Percentiles rank a stretch among this genome's conserved stretches.
Conservation (phyloP, 2,329 filamentous ascomycete species). For the Arthroderma sp. region DNA sequence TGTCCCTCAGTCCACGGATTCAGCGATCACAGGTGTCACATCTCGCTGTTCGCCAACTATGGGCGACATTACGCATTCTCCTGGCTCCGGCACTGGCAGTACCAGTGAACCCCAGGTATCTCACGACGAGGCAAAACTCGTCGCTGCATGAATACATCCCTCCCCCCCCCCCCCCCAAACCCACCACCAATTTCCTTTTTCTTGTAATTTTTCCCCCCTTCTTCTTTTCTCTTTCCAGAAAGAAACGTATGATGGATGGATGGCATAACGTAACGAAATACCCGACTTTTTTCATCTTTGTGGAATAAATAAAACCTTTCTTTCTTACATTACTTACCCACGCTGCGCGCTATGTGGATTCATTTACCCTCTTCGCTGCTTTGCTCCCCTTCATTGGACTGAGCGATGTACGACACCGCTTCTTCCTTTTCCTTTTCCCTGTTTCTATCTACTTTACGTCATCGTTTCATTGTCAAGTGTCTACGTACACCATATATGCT, state of each 20-base stretch:
- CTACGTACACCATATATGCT: slow-evolving; percentile 1
- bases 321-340: not conserved
- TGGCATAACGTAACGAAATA: slow-evolving; percentile 4
- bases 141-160: not conserved
- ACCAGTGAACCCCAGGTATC: not conserved
- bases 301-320: slow-evolving; percentile 4
- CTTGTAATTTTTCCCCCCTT: not conserved
- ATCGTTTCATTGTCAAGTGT: not conserved
- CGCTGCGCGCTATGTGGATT: not conserved
- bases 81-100: not conserved
- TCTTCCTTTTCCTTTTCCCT: too few relatives aligned
- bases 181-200: not conserved
- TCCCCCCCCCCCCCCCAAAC: too few relatives aligned
- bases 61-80: not conserved
- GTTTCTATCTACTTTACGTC: not conserved
- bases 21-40: not conserved
- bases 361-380: not conserved
- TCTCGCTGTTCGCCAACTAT: not conserved
- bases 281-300: slow-evolving; percentile 2
- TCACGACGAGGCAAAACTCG: not conserved
- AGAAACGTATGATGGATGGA: slow-evolving; percentile 2
- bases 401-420: not conserved
- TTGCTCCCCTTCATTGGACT: not conserved
- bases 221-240: not conserved
- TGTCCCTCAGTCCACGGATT: not conserved